A percentile compares a stretch with the other conserved stretches of the same genome.
Conservation (phyloP, 2,329 filamentous ascomycete genomes). For the Colletotrichum tropicicola region DNA sequence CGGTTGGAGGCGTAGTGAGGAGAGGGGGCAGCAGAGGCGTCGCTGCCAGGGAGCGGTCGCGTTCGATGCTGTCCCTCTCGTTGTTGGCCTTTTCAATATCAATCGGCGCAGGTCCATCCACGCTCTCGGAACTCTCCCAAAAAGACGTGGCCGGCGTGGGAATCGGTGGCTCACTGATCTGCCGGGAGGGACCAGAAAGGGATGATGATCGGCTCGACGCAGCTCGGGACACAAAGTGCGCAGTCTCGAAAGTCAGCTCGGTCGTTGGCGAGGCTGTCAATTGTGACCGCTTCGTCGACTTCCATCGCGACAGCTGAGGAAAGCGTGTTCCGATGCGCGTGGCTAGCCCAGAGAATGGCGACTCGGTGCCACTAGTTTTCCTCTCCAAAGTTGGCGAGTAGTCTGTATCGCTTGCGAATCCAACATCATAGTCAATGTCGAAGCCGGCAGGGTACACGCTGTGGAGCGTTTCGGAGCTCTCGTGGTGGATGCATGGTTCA, state of each 20-base stretch:
- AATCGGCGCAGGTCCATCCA: slow-evolving; percentile 56
- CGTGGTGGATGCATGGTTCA: slow-evolving; percentile 66
- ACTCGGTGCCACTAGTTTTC: slow-evolving; percentile 66
- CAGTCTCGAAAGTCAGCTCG: slow-evolving; percentile 83
- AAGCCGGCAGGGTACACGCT: slow-evolving; percentile 51
- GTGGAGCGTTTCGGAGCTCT: slow-evolving; percentile 51
- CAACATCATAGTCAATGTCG: slow-evolving; percentile 71
- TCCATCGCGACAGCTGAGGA: slow-evolving; percentile 61
- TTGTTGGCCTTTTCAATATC: slow-evolving; percentile 63
- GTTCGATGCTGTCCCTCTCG: slow-evolving; percentile 61
- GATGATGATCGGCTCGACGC: slow-evolving; percentile 83
- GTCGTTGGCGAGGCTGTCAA: slow-evolving; percentile 72
- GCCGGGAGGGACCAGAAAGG: slow-evolving; percentile 69
- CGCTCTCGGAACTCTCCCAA: slow-evolving; percentile 67
- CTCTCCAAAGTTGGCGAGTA: slow-evolving; percentile 56
- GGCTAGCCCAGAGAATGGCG: slow-evolving; percentile 69
- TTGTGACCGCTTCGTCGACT: slow-evolving; percentile 53
- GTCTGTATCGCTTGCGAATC: slow-evolving; percentile 73
- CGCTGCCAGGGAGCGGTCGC: slow-evolving; percentile 70
- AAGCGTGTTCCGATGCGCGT: slow-evolving; percentile 72
- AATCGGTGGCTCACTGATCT: slow-evolving; percentile 59
- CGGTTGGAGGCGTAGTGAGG: slow-evolving; percentile 66
- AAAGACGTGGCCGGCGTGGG: slow-evolving; percentile 70
- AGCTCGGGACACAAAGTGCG: slow-evolving; percentile 68
- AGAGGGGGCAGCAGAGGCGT: slow-evolving; percentile 89